Evolutionary conservation across 306 rosid genomes (phyloP), one percentile per base, ranked within the genome.

Genomic region (Quercus mongolica): DNA sequence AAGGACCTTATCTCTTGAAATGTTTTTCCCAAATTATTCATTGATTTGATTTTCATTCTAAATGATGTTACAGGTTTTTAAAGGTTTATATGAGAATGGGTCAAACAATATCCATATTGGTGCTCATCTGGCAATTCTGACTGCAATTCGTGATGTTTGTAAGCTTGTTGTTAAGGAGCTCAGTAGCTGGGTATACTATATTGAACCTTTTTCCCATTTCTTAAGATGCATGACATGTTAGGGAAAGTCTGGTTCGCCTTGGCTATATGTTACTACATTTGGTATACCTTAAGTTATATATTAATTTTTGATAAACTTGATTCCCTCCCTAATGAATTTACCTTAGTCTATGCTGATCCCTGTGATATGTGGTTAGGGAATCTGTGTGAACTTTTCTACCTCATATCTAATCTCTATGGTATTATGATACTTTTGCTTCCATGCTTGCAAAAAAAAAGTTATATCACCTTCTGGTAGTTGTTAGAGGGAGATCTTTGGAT

Each of bases 91-190:
- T 41, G 98, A 96, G 61, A 90, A 93, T 81, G 93, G 90, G 7
- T 87, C 97, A 19, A 93, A 90, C 85, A 86, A 55, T 51, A 78
- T 86, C 74, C 99, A 96, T 68, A 93, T 91, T 55, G 82, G 78
- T 76, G 90, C 96, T 75, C 94, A 91, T 89, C 96, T 96, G 51
- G 80, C 98, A 75, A 90, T 93, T 77, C 85, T 96, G 72, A 87
- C 92, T 82, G 99, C 97, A 20, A 91, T 96, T 74, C 98, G 99
- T 23, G 99, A 96, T 89, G 99, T 96, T 89, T 96, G 99, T 89
- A 96, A 96, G 94, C 98, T 91, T 81, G 98, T 92, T 82, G 96
- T 91, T 44, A 96, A 90, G 89, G 97, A 93, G 82, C 93, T 96
- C 76, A 93, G 97, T 78, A 91, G 97, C 81, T 96, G 99, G 99